Evolutionary conservation across 441 rosid genomes (phyloP).

Genomic region (Codiaeum variegatum): DNA sequence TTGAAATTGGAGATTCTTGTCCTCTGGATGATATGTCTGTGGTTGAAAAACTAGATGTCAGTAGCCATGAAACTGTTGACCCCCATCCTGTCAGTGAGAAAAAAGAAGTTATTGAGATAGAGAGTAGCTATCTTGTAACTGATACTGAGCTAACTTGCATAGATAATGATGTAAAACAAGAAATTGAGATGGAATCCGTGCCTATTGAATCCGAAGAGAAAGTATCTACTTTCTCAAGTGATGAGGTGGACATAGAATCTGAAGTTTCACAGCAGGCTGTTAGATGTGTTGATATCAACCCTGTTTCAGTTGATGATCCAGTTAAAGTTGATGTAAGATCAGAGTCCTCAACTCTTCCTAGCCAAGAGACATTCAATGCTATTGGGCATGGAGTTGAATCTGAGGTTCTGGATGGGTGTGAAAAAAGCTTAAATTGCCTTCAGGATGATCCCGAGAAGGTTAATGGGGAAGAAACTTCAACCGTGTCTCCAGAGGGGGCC

Average conservation of each 20-base stretch:
- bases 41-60: constrained; percentile 18
- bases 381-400: constrained; percentile 13
- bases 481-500: constrained; percentile 33
- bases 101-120: constrained; percentile 12
- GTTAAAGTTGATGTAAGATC: constrained; percentile 21
- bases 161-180: constrained; percentile 23
- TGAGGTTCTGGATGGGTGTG: constrained; percentile 8
- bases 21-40: constrained; percentile 27
- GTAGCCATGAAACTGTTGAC: constrained; percentile 20
- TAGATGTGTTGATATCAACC: constrained; percentile 23
- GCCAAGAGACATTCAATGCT: neutral
- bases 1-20: constrained; percentile 19
- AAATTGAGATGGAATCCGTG: constrained; percentile 25
- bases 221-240: constrained; percentile 23
- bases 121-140: constrained; percentile 16
- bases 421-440: neutral
- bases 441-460: constrained; percentile 13
- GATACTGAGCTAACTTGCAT: constrained; percentile 19
- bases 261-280: constrained; percentile 20
- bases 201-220: constrained; percentile 29
- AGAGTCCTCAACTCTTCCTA: neutral
- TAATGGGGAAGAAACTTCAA: constrained; percentile 21
- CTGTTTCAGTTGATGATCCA: constrained; percentile 21
- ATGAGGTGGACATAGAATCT: constrained; percentile 24
- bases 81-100: constrained; percentile 17